These are phyloP conservation scores for Cryptococcus hybrid DNA, from an alignment of 1,284 basidiomycete species.

Conservation along the genomic window DNA sequence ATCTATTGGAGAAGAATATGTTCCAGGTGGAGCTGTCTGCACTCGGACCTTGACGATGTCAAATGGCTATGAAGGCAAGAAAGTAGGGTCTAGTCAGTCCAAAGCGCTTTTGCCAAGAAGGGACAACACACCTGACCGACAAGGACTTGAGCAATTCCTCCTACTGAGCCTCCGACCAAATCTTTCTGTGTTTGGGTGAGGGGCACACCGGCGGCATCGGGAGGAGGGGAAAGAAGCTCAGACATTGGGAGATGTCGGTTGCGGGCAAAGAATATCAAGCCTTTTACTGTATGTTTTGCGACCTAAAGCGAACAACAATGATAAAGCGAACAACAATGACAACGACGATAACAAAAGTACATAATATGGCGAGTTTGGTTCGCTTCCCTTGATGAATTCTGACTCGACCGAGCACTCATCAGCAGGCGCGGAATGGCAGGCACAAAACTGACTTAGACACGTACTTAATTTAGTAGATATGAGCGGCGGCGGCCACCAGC, in stretches of 20 bases:
- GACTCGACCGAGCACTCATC: too few species aligned
- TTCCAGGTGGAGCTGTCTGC: conserved; percentile 90
- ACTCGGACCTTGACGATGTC: conserved; percentile 95
- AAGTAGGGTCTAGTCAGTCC: not conserved
- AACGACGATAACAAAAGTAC: too few species aligned
- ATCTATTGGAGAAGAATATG: conserved; percentile 81
- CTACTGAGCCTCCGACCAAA: conserved; percentile 77
- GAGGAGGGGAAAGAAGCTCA: conserved; percentile 38
- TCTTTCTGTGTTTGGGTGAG: conserved; percentile 61
- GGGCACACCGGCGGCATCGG: conserved; percentile 23
- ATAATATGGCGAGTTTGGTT: too few species aligned
- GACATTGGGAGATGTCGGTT: conserved; percentile 25
- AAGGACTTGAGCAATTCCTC: conserved; percentile 86
- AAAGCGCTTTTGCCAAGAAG: conserved; percentile 5
- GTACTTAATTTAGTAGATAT: too few species aligned
- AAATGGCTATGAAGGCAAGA: conserved; percentile 59
- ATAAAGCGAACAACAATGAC: too few species aligned
- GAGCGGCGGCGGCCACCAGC: too few species aligned
- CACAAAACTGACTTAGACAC: too few species aligned
- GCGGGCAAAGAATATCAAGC: too few species aligned
- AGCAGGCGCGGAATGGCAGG: too few species aligned
- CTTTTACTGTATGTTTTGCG: too few species aligned
- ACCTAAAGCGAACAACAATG: too few species aligned
- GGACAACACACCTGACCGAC: conserved; percentile 66
- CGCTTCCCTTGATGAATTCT: too few species aligned